Evolutionary conservation across 768 basidiomycete species (phyloP).

Genomic region (Serendipita sp.): DNA sequence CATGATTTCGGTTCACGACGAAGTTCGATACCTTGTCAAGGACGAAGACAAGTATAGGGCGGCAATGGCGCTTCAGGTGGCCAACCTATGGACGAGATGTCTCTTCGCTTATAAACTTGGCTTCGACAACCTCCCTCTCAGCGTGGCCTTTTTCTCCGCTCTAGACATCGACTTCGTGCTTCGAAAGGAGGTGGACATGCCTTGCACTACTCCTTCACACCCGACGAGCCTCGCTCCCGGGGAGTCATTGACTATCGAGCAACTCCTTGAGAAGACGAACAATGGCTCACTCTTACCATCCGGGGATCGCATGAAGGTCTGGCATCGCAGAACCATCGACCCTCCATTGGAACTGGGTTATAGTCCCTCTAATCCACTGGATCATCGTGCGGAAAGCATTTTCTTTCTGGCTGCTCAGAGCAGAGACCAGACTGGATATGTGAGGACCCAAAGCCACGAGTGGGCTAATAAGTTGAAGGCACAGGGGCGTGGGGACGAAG

Average conservation of each 20-base stretch:
- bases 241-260: slow-evolving; percentile 62
- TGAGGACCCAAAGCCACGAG: slow-evolving; percentile 34
- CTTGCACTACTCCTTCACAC: slow-evolving; percentile 89
- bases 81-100: slow-evolving; percentile 88
- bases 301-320: slow-evolving; percentile 35
- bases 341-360: slow-evolving; percentile 36
- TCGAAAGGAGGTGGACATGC: slow-evolving; percentile 92
- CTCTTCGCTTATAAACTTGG: slow-evolving; percentile 86
- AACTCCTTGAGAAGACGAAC: slow-evolving; percentile 49
- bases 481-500: neutral
- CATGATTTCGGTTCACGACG: slow-evolving; percentile 94
- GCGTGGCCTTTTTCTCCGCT: slow-evolving; percentile 93
- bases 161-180: slow-evolving; percentile 86
- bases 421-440: slow-evolving; percentile 50
- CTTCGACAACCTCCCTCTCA: slow-evolving; percentile 90
- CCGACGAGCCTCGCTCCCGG: slow-evolving; percentile 68
- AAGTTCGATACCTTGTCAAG: slow-evolving; percentile 81
- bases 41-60: slow-evolving; percentile 85
- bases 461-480: neutral
- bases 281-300: slow-evolving; percentile 51
- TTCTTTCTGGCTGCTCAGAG: slow-evolving; percentile 68
- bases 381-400: slow-evolving; percentile 45
- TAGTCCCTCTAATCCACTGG: slow-evolving; percentile 40
- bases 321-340: slow-evolving; percentile 10
- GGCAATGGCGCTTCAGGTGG: slow-evolving; percentile 83